Conservation (phyloP, 2,329 filamentous ascomycete species). For the Penicillium sp. region DNA sequence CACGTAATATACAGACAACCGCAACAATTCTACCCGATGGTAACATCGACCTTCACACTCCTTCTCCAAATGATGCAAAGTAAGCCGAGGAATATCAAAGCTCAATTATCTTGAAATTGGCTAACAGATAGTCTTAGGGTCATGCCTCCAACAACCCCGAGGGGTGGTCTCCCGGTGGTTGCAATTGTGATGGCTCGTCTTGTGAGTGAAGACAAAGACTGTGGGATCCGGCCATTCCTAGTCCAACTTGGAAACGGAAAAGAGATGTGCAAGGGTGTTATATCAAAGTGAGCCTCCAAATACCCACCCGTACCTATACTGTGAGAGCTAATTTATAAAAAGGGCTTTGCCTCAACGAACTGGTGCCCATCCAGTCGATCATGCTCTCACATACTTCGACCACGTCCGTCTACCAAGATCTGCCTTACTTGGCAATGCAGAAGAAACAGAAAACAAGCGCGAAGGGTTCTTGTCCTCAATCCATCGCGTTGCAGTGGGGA, state of each 20-base stretch:
- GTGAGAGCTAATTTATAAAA: not conserved
- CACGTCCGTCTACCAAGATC: conserved; percentile 29
- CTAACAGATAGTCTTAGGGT: not conserved
- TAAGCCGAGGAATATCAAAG: not conserved
- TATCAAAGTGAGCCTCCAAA: conserved; percentile 15
- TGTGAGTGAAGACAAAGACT: conserved; percentile 25
- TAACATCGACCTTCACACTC: conserved; percentile 37
- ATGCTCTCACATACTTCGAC: conserved; percentile 37
- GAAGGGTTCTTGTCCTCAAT: conserved; percentile 28
- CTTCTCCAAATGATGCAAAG: conserved; percentile 35
- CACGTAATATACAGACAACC: conserved; percentile 41
- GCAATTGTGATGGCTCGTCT: conserved; percentile 38
- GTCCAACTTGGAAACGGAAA: conserved; percentile 28
- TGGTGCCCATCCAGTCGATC: conserved; percentile 33
- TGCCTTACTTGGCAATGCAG: conserved; percentile 31
- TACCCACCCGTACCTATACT: not conserved
- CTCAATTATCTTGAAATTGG: not conserved
- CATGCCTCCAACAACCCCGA: conserved; percentile 17
- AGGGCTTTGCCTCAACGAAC: conserved; percentile 11
- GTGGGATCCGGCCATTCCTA: conserved; percentile 35
- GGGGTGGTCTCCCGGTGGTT: conserved; percentile 27
- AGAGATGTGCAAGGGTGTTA: conserved; percentile 31
- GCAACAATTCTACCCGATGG: conserved; percentile 38
- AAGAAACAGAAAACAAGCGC: conserved; percentile 19
- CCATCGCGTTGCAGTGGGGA: conserved; percentile 4